These are phyloP conservation scores for Scheffersomyces illinoinensis DNA, from an alignment of 1,139 yeast species.

Conservation along the genomic window DNA sequence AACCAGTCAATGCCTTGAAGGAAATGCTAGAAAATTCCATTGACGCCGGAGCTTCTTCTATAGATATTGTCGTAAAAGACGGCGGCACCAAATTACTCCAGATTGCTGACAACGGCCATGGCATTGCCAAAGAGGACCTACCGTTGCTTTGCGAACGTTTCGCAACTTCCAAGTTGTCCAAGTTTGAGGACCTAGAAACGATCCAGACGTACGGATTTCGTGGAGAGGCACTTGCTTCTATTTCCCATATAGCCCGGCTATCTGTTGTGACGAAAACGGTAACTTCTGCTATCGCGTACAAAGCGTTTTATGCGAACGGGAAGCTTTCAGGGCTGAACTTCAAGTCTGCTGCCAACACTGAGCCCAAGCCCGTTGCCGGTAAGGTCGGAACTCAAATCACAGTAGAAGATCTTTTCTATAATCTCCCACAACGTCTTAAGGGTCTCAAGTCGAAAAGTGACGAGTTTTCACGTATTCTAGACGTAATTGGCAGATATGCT, in stretches of 20 bases:
- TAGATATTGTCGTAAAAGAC: conserved; percentile 53
- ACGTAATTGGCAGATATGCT: conserved; percentile 82
- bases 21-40: conserved; percentile 58
- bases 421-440: conserved; percentile 75
- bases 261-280: conserved; percentile 75
- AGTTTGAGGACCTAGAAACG: conserved; percentile 49
- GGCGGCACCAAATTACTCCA: conserved; percentile 56
- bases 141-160: conserved; percentile 54
- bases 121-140: conserved; percentile 48
- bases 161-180: conserved; percentile 54
- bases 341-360: conserved; percentile 24
- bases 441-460: conserved; percentile 69
- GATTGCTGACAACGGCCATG: conserved; percentile 55
- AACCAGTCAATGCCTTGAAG: conserved; percentile 78
- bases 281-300: conserved; percentile 66
- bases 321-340: conserved; percentile 44
- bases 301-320: conserved; percentile 67
- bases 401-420: conserved; percentile 89
- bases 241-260: conserved; percentile 63
- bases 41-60: conserved; percentile 49
- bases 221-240: conserved; percentile 62
- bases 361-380: conserved; percentile 82
- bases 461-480: conserved; percentile 75
- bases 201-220: conserved; percentile 61
- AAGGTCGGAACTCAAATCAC: conserved; percentile 80